Evolutionary conservation across 177 flowering plant species (phyloP).

Genomic region (Vitis hybrid): DNA sequence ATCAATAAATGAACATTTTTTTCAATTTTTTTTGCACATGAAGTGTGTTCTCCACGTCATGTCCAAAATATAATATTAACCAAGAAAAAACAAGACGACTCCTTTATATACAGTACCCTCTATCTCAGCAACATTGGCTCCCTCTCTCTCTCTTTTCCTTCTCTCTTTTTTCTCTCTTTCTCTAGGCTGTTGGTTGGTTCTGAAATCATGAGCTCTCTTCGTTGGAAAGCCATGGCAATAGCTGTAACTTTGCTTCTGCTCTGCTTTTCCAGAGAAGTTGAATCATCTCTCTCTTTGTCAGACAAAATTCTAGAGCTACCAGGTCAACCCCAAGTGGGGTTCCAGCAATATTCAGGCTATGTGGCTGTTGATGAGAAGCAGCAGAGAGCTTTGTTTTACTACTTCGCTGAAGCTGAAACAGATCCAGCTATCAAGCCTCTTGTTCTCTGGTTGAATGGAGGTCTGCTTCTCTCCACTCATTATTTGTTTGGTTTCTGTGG

Average conservation of each 20-base stretch:
- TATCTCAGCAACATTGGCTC: slow-evolving; percentile 1
- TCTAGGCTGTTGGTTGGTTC: neutral
- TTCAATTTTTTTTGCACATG: too few species aligned
- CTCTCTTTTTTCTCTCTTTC: neutral
- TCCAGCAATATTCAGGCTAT: slow-evolving; percentile 56
- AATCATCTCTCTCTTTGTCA: slow-evolving; percentile 7
- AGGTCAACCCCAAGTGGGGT: slow-evolving; percentile 52
- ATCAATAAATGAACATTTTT: too few species aligned
- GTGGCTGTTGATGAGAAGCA: slow-evolving; percentile 42
- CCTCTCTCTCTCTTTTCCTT: neutral
- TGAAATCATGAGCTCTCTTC: slow-evolving; percentile 9
- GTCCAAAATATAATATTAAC: too few species aligned
- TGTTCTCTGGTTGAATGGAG: slow-evolving; percentile 67
- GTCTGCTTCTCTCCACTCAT: slow-evolving; percentile 8
- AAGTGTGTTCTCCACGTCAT: too few species aligned
- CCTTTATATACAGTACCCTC: slow-evolving; percentile 11
- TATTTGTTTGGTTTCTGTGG: too few species aligned
- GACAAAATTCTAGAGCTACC: slow-evolving; percentile 41
- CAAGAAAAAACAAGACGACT: slow-evolving; percentile 3
- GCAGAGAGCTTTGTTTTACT: slow-evolving; percentile 51
- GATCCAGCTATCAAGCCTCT: slow-evolving; percentile 58
- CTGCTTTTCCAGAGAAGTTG: slow-evolving; percentile 2
- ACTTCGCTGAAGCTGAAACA: slow-evolving; percentile 49
- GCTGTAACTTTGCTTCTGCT: slow-evolving; percentile 15
- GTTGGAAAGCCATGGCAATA: slow-evolving; percentile 13